Conservation (phyloP, 2,329 filamentous ascomycete genomes). For the Verticillium nonalfalfae region DNA sequence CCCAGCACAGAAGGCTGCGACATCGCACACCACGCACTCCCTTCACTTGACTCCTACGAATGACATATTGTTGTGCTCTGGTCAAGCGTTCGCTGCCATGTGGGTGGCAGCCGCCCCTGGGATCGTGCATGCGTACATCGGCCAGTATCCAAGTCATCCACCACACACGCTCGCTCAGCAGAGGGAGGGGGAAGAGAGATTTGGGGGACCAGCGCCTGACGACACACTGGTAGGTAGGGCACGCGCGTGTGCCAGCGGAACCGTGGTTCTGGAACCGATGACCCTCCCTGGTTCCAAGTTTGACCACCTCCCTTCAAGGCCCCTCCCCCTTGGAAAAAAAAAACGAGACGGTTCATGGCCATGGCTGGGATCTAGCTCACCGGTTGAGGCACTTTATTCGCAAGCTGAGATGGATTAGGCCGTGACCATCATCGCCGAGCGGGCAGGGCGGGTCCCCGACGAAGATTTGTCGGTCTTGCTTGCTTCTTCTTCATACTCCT, state of each 20-base stretch:
- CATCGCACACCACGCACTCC: too few species aligned
- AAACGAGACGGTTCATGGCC: not conserved
- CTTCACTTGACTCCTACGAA: too few species aligned
- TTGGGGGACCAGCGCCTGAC: not conserved
- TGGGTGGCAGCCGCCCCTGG: not conserved
- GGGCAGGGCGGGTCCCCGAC: not conserved
- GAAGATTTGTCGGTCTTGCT: not conserved
- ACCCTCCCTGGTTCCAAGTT: not conserved
- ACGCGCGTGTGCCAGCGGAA: not conserved
- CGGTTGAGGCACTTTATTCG: not conserved
- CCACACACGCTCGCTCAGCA: not conserved
- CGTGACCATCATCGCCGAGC: not conserved
- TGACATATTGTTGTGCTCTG: too few species aligned
- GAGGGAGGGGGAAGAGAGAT: not conserved
- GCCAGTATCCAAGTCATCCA: not conserved
- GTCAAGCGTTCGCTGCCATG: not conserved
- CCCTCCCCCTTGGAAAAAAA: not conserved
- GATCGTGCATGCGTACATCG: not conserved
- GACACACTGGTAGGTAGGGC: too few species aligned
- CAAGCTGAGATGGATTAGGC: not conserved
- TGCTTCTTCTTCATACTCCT: not conserved
- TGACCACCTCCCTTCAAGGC: not conserved
- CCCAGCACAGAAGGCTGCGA: not conserved
- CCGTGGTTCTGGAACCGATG: not conserved
- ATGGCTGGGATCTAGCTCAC: not conserved